These are phyloP conservation scores for Debaryomyces subglobosus DNA, from an alignment of 1,139 yeast species.

Conservation along the genomic window DNA sequence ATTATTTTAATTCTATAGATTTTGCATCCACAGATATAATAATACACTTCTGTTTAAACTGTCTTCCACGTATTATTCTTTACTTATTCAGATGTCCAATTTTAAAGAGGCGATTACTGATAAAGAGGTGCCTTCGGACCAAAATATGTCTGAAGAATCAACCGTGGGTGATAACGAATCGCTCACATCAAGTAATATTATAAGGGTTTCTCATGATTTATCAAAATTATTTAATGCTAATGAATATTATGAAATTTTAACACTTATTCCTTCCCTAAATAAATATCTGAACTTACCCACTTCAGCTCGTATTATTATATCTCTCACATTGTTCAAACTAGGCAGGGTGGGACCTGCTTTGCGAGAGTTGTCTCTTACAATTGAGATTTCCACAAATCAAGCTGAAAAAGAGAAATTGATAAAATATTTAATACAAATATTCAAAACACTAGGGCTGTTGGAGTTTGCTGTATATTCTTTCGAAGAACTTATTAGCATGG, in stretches of 20 bases:
- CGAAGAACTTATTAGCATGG: slow-evolving; percentile 17
- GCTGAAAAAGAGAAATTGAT: slow-evolving; percentile 21
- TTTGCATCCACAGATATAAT: slow-evolving; percentile 14
- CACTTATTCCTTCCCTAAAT: slow-evolving; percentile 13
- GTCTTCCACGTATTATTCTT: neutral
- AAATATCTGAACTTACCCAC: slow-evolving; percentile 10
- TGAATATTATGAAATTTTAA: slow-evolving; percentile 13
- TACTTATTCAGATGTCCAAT: neutral
- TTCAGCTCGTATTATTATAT: slow-evolving; percentile 18
- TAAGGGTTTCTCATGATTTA: slow-evolving; percentile 12
- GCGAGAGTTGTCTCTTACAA: slow-evolving; percentile 29
- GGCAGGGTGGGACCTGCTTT: slow-evolving; percentile 31
- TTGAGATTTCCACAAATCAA: slow-evolving; percentile 25
- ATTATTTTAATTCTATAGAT: neutral
- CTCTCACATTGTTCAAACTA: slow-evolving; percentile 25
- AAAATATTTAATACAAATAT: slow-evolving; percentile 18
- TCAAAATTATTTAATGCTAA: slow-evolving; percentile 9
- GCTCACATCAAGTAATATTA: slow-evolving; percentile 4
- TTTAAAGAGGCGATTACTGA: neutral
- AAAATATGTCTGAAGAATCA: slow-evolving; percentile 6
- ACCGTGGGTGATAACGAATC: slow-evolving; percentile 5
- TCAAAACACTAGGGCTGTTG: slow-evolving; percentile 20
- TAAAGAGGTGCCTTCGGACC: neutral
- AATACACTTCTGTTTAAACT: neutral
- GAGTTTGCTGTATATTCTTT: slow-evolving; percentile 15